Percentiles rank a stretch among this genome's conserved stretches.
Conservation (phyloP, 2,329 filamentous ascomycete species). For the Fusarium nanum region DNA sequence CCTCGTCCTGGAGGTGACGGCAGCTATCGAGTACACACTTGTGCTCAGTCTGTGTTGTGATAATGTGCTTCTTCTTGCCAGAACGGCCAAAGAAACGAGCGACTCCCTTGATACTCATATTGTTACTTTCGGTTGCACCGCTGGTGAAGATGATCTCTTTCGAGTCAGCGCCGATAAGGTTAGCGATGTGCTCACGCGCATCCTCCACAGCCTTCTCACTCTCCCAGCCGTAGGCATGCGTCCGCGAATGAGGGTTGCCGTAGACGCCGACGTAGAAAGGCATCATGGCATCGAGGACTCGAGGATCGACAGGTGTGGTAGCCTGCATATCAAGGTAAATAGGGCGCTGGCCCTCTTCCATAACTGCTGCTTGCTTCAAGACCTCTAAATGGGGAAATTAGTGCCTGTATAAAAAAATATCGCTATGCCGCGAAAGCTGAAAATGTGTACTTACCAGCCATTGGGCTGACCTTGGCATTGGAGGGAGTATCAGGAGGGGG, state of each 20-base stretch:
- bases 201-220: conserved; percentile 93
- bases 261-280: conserved; percentile 94
- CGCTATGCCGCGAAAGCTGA: background rate
- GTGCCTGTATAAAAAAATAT: conserved; percentile 4
- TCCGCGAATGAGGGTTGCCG: conserved; percentile 96
- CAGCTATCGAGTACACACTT: conserved; percentile 99
- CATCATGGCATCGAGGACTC: conserved; percentile 96
- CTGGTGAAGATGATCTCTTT: conserved; percentile 99
- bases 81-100: conserved; percentile 92
- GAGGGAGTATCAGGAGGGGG: conserved; percentile 49
- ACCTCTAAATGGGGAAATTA: conserved; percentile 65
- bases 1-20: conserved; percentile 95
- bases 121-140: conserved; percentile 98
- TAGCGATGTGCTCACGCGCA: conserved; percentile 84
- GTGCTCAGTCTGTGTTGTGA: conserved; percentile 97
- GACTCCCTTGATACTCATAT: conserved; percentile 99
- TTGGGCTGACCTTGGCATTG: conserved; percentile 79
- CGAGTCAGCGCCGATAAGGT: conserved; percentile 89
- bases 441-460: conserved; percentile 61
- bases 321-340: conserved; percentile 99
- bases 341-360: conserved; percentile 91
- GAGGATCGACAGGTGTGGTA: conserved; percentile 92
- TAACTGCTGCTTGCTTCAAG: conserved; percentile 88
- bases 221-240: conserved; percentile 99
- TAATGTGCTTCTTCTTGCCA: conserved; percentile 98